A percentile compares a stretch with the other conserved stretches of the same genome.
These are phyloP conservation scores for Fusarium coicis DNA, from an alignment of 2,329 filamentous ascomycete genomes.

Conservation along the genomic window DNA sequence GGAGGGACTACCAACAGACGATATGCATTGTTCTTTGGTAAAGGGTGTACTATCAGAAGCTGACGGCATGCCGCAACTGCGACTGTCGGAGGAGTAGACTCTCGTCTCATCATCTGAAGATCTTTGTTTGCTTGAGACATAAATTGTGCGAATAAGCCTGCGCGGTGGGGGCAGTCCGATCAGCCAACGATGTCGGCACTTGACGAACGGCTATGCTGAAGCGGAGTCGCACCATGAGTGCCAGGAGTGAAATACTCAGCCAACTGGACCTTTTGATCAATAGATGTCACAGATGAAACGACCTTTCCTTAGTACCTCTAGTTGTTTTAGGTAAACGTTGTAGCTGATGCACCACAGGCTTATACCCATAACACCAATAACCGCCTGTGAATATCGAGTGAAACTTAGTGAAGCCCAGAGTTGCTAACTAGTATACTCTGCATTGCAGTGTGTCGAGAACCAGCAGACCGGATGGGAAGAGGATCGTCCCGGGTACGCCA, in stretches of 20 bases:
- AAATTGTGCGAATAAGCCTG: neutral
- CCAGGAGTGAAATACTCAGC: neutral
- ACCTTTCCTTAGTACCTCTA: neutral
- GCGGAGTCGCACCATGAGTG: neutral
- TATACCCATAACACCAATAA: neutral
- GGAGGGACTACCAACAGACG: neutral
- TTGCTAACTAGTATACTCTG: neutral
- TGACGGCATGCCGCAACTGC: neutral
- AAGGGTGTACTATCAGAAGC: neutral
- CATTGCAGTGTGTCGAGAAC: slow-evolving; percentile 11
- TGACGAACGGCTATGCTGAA: slow-evolving; percentile 22
- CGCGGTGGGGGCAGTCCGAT: neutral
- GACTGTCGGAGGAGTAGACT: neutral
- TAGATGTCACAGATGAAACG: neutral
- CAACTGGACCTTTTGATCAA: neutral
- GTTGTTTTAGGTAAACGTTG: neutral
- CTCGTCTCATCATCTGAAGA: slow-evolving; percentile 1
- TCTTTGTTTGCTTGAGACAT: slow-evolving; percentile 1
- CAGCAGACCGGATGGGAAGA: slow-evolving; percentile 36
- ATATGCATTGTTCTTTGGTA: slow-evolving; percentile 13
- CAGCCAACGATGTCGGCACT: slow-evolving; percentile 19
- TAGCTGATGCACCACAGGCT: neutral
- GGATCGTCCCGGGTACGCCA: slow-evolving; percentile 38
- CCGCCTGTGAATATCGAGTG: neutral
- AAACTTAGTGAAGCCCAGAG: neutral